Percentiles rank a stretch among this genome's conserved stretches.
phyloP scores from a whole-genome alignment of 805 yeast species.

The Blastobotrys terrestris region DNA sequence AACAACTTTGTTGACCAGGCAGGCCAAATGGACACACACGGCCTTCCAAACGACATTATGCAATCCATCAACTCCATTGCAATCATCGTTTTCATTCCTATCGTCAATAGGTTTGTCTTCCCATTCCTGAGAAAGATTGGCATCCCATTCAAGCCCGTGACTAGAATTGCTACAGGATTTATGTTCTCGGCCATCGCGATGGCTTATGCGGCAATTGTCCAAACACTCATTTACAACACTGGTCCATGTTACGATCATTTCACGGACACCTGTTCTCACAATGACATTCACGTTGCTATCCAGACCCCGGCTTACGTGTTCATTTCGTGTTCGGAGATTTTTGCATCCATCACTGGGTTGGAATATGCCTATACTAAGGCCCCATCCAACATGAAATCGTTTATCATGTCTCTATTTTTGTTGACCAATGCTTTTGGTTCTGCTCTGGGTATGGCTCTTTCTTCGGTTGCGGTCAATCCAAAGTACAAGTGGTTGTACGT shows the following conservation, averaged over 20 bases:
- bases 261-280: conserved; percentile 50
- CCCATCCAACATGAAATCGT: conserved; percentile 60
- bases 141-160: conserved; percentile 59
- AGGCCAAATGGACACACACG: conserved; percentile 65
- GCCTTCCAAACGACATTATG: conserved; percentile 74
- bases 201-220: conserved; percentile 73
- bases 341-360: conserved; percentile 74
- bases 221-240: conserved; percentile 57
- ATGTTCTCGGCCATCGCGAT: conserved; percentile 57
- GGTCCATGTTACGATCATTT: conserved; percentile 68
- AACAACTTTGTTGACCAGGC: conserved; percentile 72
- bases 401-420: conserved; percentile 56
- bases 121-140: conserved; percentile 45
- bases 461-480: conserved; percentile 63
- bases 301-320: conserved; percentile 70
- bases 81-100: conserved; percentile 70
- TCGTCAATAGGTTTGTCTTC: conserved; percentile 55
- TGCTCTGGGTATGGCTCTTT: conserved; percentile 66
- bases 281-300: conserved; percentile 58
- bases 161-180: conserved; percentile 68
- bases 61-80: conserved; percentile 72
- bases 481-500: conserved; percentile 63
- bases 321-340: conserved; percentile 69
- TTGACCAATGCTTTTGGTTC: conserved; percentile 73
- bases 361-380: conserved; percentile 84